These are phyloP conservation scores for Fulvia fulva DNA, from an alignment of 2,329 filamentous ascomycete species.

Conservation along the genomic window DNA sequence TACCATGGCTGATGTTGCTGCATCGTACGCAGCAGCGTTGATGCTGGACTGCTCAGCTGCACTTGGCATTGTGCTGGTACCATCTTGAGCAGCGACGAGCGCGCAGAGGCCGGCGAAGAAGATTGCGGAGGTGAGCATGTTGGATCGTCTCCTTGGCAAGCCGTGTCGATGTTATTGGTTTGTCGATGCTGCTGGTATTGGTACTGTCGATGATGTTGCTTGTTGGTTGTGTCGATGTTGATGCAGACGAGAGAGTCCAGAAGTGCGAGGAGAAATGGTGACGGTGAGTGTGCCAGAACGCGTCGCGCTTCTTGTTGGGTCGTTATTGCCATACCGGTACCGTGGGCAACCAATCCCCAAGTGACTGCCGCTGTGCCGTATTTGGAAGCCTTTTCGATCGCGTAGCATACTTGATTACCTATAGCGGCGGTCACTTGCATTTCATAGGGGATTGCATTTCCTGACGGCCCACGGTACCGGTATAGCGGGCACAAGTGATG, in stretches of 20 bases:
- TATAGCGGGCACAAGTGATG: background rate
- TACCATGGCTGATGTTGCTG: slow-evolving; percentile 15
- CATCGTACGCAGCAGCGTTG: slow-evolving; percentile 14
- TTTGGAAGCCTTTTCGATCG: too few relatives aligned
- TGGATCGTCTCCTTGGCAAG: slow-evolving; percentile 2
- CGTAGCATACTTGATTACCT: too few relatives aligned
- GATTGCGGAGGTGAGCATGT: slow-evolving; percentile 23
- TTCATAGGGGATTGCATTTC: too few relatives aligned
- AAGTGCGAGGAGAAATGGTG: background rate
- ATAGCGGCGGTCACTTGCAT: too few relatives aligned
- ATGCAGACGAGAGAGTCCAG: background rate
- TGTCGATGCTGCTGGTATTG: background rate
- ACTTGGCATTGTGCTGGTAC: slow-evolving; percentile 9
- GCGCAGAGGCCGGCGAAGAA: slow-evolving; percentile 22
- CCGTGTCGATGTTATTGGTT: background rate
- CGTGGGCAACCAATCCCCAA: too few relatives aligned
- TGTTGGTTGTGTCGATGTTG: background rate
- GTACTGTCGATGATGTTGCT: background rate
- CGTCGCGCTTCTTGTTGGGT: background rate
- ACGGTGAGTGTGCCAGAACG: background rate
- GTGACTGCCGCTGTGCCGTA: too few relatives aligned
- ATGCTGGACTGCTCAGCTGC: slow-evolving; percentile 13
- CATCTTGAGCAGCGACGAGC: slow-evolving; percentile 18
- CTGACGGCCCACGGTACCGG: too few relatives aligned
- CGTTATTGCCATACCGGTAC: background rate